These are phyloP conservation scores for Trichoderma asperelloides DNA, from an alignment of 495 filamentous ascomycete genomes.

Conservation along the genomic window DNA sequence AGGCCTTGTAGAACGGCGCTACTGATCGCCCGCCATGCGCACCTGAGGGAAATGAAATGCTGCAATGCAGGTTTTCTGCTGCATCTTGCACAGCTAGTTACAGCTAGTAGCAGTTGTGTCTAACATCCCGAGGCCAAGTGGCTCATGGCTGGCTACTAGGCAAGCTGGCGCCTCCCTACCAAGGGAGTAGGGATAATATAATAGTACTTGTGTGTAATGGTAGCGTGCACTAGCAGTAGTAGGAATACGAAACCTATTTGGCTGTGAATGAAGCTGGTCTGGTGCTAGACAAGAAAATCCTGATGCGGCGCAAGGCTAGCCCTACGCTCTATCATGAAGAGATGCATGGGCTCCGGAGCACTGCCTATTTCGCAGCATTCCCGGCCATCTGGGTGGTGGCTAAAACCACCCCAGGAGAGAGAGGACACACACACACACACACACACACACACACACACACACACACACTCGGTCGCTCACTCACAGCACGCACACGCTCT, in stretches of 20 bases:
- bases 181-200: not conserved
- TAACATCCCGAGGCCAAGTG: not conserved
- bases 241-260: no score
- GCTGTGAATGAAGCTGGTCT: no score
- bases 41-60: conserved; percentile 4
- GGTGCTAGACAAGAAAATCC: no score
- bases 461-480: not conserved
- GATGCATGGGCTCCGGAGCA: not conserved
- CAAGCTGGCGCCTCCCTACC: not conserved
- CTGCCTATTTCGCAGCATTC: not conserved
- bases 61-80: not conserved
- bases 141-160: not conserved
- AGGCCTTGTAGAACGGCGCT: not conserved
- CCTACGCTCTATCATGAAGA: not conserved
- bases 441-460: no score
- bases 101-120: not conserved
- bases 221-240: no score
- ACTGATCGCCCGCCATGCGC: conserved; percentile 2
- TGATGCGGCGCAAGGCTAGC: no score
- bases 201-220: no score
- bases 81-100: not conserved
- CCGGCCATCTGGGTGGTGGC: not conserved
- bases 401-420: not conserved
- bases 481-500: not conserved
- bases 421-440: no score